Percentiles rank a stretch among this genome's conserved stretches.
phyloP scores from a whole-genome alignment of 169 alveolate species.

The Plasmodium yoelii region DNA sequence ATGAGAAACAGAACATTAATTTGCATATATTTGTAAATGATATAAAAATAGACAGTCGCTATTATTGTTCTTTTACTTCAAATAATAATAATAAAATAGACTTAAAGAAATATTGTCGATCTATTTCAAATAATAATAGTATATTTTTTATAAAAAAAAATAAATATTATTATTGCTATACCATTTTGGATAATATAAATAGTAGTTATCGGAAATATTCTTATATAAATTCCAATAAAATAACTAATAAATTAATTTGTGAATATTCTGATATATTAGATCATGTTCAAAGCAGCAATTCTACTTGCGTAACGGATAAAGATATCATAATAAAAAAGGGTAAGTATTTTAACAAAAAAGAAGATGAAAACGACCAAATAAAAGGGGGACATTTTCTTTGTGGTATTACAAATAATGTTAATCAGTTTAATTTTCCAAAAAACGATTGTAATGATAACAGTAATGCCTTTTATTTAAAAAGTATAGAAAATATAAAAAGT shows the following conservation, averaged over 20 bases:
- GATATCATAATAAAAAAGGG: no score
- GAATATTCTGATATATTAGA: conserved; percentile 18
- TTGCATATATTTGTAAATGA: conserved; percentile 1
- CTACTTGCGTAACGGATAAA: no score
- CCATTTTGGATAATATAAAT: conserved; percentile 2
- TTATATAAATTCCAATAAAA: not conserved
- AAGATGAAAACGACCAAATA: no score
- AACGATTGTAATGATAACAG: no score
- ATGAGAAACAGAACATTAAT: not conserved
- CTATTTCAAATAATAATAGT: conserved; percentile 1
- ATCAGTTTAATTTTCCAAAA: no score
- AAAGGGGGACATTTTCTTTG: no score
- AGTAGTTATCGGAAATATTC: not conserved
- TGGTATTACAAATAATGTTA: no score
- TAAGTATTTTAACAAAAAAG: no score
- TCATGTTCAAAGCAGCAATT: not conserved
- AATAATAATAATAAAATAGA: not conserved
- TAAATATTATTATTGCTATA: conserved; percentile 3
- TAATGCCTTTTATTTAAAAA: no score
- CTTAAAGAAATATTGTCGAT: not conserved
- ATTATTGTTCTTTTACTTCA: not conserved
- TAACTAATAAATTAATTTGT: not conserved
- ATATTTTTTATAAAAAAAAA: conserved; percentile 1
- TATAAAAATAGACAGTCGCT: not conserved
- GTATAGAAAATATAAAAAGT: not conserved